A percentile compares a stretch with the other conserved stretches of the same genome.
phyloP scores from a whole-genome alignment of 192 early-diverging fungal genomes.

The Dissophora globulifera region DNA sequence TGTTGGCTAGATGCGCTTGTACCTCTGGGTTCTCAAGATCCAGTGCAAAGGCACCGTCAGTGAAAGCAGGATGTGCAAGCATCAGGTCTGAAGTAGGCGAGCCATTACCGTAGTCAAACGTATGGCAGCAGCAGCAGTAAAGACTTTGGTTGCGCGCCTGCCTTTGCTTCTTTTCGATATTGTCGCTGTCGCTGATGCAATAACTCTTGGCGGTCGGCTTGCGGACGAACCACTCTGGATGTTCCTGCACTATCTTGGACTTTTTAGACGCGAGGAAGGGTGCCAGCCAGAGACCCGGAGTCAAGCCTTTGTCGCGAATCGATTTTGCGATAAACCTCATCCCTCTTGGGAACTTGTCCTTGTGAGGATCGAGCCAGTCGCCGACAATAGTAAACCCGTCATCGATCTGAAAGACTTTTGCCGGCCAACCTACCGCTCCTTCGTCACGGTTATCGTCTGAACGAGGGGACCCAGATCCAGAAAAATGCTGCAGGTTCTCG shows the following conservation, averaged over 20 bases:
- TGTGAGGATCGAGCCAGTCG: constrained; percentile 58
- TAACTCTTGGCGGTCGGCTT: not conserved
- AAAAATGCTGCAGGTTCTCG: constrained; percentile 41
- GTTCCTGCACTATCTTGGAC: constrained; percentile 53
- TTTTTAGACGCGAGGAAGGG: constrained; percentile 58
- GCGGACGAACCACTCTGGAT: constrained; percentile 58
- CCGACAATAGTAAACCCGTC: constrained; percentile 63
- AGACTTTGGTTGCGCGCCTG: not conserved
- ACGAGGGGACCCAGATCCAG: not conserved
- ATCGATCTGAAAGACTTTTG: constrained; percentile 63
- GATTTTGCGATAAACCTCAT: constrained; percentile 52
- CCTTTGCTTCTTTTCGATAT: too few species aligned
- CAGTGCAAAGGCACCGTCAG: constrained; percentile 56
- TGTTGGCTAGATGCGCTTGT: constrained; percentile 47
- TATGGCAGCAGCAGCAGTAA: constrained; percentile 6
- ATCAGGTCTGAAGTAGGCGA: constrained; percentile 3
- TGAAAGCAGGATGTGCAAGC: constrained; percentile 54
- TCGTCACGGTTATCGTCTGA: not conserved
- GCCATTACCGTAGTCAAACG: not conserved
- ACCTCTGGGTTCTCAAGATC: constrained; percentile 58
- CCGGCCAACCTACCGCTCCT: constrained; percentile 49
- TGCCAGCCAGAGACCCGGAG: constrained; percentile 60
- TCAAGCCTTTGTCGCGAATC: constrained; percentile 50
- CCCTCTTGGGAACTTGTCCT: constrained; percentile 57
- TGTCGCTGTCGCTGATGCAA: too few species aligned